Percentiles rank a stretch among this genome's conserved stretches.
Evolutionary conservation across 1,139 yeast species (phyloP).

Genomic region (Debaryomycetaceae sp.): DNA sequence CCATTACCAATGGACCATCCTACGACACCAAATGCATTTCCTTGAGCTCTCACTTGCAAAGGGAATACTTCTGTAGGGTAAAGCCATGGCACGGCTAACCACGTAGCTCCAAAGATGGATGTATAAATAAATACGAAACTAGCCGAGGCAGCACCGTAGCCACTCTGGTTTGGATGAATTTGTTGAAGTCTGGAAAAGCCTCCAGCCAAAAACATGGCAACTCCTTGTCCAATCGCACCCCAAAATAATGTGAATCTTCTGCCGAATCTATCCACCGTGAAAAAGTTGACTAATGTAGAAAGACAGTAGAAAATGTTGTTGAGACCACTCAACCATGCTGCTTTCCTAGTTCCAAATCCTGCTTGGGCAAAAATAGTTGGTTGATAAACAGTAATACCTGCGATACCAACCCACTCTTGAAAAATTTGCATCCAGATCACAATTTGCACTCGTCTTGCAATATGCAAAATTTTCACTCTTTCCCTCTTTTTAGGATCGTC

Average conservation of each 20-base stretch:
- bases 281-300: constrained; percentile 54
- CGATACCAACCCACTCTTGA: constrained; percentile 43
- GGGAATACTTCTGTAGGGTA: constrained; percentile 56
- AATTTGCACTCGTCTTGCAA: constrained; percentile 34
- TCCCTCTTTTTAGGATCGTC: constrained; percentile 7
- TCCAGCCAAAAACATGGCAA: constrained; percentile 36
- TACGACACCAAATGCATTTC: constrained; percentile 45
- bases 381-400: constrained; percentile 38
- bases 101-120: constrained; percentile 25
- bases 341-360: constrained; percentile 22
- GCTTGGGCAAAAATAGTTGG: constrained; percentile 34
- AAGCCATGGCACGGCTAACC: constrained; percentile 41
- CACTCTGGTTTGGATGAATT: constrained; percentile 20
- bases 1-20: constrained; percentile 47
- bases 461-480: constrained; percentile 18
- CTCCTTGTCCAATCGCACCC: constrained; percentile 44
- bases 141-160: constrained; percentile 47
- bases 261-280: constrained; percentile 54
- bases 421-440: constrained; percentile 36
- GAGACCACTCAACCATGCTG: constrained; percentile 51
- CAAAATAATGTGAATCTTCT: constrained; percentile 53
- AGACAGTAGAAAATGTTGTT: constrained; percentile 54
- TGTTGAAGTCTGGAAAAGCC: constrained; percentile 28
- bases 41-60: constrained; percentile 49
- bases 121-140: constrained; percentile 41